Base-by-base conservation (phyloP, 768 basidiomycete genomes). In the Filobasidium wieringae region DNA sequence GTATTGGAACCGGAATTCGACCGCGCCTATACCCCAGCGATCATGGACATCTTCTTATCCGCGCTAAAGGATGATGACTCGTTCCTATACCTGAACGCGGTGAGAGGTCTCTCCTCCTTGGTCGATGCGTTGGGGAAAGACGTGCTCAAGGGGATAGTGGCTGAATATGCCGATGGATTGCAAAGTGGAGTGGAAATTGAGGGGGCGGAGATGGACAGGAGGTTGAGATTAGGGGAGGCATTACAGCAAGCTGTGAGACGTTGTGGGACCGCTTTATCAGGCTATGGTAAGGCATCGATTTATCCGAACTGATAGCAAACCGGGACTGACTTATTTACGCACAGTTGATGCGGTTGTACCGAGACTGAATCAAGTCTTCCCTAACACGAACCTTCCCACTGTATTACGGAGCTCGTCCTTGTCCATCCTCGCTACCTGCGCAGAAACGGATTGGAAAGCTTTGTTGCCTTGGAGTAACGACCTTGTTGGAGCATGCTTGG, bases 71-170 rank as follows among this genome's bases (percentile, higher is more conserved):
- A 95, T 60, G 86, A 91, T 36, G 93, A 97, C 67, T 89, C 88
- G n/a, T 96, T 90, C 72, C 82, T 96, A 55, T 96, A 89, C 68
- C 76, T 96, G 53, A 90, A 90, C 67, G 90, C 87, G 0, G 85
- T 93, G 14, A 88, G 91, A 66, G 92, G 92, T 0, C 78, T 97
- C 0, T 81, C 84, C n/a, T 82, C 80, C 4, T 84, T 96, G 80
- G 89, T 85, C 0, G 84, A 90, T 65, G 78, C 77, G 1, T 82
- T 83, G 59, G 88, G 87, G 2, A 80, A 79, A 62, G 84, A 88
- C 11, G 83, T 91, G 12, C 71, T 92, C 7, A 76, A 77, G 56
- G 76, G 78, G 4, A 77, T 95, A 26, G 74, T 89, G n/a, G 77
- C 78, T 27, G 78, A 81, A 14, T 95, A 95, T 66, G 26, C 40